Base-by-base conservation (phyloP, 257 asterid genomes). In the Echites panduratus region DNA sequence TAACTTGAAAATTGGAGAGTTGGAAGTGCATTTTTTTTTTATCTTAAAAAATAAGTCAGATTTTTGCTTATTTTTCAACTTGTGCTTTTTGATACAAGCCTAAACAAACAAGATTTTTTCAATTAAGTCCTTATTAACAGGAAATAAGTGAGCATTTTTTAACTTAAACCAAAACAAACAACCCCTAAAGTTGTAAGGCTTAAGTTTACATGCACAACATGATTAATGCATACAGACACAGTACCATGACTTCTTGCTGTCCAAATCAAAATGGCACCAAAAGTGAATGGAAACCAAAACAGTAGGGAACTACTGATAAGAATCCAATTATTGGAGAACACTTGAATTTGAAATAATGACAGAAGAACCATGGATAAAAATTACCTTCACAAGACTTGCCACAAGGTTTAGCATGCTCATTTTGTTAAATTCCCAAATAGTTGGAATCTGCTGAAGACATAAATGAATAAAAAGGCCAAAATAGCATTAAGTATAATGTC, bases 391-490 rank as follows among this genome's bases (percentile, higher is more conserved):
- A 57, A 89, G 79, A 79, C 95, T 85, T 45, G 89, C 91, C 59
- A 85, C 95, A 80, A 91, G 88, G 83, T 89, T 89, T 76, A 91
- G 89, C 97, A 91, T 91, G 66, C 97, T 88, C 93, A 88, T 80
- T 82, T 76, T 86, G 79, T 91, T 91, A 75, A 84, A 88, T 56
- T 89, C 96, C 89, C 92, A 91, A 73, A 89, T 54, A 71, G 82
- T 83, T 75, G 93, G 96, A 85, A 91, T 89, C 97, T 91, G 91
- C 86, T 75, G 75, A 52, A 69, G 27, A 66, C 49, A 48, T 40
- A 79, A 45, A 78, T 54, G 59, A 41, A 74, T 76, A 69, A 62
- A 70, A 74, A 48, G 75, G 32, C 32, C 29, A 14, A 29, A 27
- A 43, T 10, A 53, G 17, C 74, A n/a, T n/a, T 73, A 64, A 53